Percentiles rank a stretch among this genome's conserved stretches.
phyloP scores from a whole-genome alignment of 2,329 filamentous ascomycete genomes.

The Biscogniauxia marginata region DNA sequence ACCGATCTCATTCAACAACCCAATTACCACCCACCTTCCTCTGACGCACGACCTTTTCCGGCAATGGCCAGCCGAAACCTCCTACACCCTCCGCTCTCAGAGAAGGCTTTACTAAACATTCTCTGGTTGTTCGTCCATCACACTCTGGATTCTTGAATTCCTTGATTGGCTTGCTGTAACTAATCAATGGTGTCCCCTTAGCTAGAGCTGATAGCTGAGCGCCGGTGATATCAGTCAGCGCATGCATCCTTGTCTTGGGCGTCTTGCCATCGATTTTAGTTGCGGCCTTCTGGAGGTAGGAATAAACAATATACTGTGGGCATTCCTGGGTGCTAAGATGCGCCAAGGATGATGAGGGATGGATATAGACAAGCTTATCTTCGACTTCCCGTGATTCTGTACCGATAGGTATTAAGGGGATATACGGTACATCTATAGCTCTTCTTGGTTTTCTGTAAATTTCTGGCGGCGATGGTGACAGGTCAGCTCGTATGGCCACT shows the following conservation, averaged over 20 bases:
- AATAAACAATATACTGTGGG: conserved; percentile 85
- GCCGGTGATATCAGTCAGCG: conserved; percentile 76
- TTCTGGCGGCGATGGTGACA: conserved; percentile 71
- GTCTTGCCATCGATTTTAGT: conserved; percentile 47
- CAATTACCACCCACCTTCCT: conserved; percentile 53
- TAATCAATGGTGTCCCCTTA: conserved; percentile 79
- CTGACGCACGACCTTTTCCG: conserved; percentile 81
- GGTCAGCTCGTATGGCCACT: conserved; percentile 85
- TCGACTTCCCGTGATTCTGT: conserved; percentile 40
- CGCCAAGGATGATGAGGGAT: conserved; percentile 80
- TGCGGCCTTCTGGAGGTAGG: conserved; percentile 71
- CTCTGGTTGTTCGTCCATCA: conserved; percentile 49
- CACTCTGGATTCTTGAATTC: conserved; percentile 58
- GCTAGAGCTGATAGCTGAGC: conserved; percentile 75
- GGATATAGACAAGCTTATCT: conserved; percentile 77
- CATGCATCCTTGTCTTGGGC: conserved; percentile 81
- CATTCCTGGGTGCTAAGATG: conserved; percentile 68
- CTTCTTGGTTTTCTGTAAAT: conserved; percentile 68
- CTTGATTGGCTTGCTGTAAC: conserved; percentile 88
- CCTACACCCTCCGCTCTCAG: conserved; percentile 66
- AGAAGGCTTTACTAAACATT: conserved; percentile 82
- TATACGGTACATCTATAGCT: conserved; percentile 90
- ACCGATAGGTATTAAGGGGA: conserved; percentile 74
- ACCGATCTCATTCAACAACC: neutral
- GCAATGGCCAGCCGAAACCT: conserved; percentile 78